Percentiles rank a stretch among this genome's conserved stretches.
phyloP scores from a whole-genome alignment of 306 rosid genomes.

The Nissolia schottii region DNA sequence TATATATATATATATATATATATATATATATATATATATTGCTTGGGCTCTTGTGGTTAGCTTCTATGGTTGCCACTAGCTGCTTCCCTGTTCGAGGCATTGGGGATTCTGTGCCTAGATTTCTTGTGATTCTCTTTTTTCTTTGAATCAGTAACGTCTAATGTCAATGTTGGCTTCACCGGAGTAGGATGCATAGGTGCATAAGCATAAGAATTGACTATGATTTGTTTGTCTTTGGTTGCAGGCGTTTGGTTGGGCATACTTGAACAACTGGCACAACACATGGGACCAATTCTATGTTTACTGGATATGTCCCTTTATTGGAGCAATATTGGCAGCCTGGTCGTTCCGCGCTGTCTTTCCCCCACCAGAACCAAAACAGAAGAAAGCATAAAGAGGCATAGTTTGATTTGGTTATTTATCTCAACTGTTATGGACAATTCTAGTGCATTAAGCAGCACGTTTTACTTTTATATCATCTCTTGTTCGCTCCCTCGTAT shows the following conservation, averaged over 20 bases:
- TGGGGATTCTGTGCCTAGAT: too few relatives aligned
- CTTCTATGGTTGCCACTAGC: too few relatives aligned
- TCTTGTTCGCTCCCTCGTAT: neutral
- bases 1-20: too few relatives aligned
- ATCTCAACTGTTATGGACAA: neutral
- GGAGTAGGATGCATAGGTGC: neutral
- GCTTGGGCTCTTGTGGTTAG: too few relatives aligned
- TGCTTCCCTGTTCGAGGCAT: too few relatives aligned
- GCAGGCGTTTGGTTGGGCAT: slow-evolving; percentile 96
- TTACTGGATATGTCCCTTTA: slow-evolving; percentile 76
- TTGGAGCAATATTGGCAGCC: slow-evolving; percentile 71
- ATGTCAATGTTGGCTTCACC: neutral
- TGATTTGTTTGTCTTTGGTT: slow-evolving; percentile 1
- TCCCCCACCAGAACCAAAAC: slow-evolving; percentile 40
- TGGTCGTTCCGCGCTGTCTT: slow-evolving; percentile 65
- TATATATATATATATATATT: too few relatives aligned
- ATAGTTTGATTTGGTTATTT: neutral
- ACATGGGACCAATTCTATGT: slow-evolving; percentile 92
- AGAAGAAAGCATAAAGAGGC: slow-evolving; percentile 55
- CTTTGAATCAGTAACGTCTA: neutral
- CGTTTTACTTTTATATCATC: neutral
- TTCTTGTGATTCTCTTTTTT: too few relatives aligned
- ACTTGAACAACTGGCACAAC: slow-evolving; percentile 58
- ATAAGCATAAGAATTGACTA: neutral
- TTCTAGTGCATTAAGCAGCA: neutral